Conservation (phyloP, 345 rosid species). For the Hirschfeldia incana region DNA sequence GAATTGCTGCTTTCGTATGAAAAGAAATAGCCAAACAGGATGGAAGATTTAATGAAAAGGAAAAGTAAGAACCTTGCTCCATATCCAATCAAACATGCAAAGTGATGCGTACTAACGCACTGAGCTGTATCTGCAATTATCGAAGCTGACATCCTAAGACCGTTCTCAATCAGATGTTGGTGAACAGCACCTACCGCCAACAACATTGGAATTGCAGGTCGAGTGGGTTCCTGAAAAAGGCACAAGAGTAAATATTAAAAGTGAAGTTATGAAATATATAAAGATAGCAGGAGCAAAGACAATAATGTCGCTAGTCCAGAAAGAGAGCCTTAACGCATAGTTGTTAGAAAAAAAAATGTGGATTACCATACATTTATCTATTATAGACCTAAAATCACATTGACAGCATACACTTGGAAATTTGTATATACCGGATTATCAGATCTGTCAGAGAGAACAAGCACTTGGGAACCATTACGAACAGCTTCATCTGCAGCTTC, state of each 20-base stretch:
- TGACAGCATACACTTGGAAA: slow-evolving; percentile 16
- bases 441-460: slow-evolving; percentile 87
- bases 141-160: slow-evolving; percentile 93
- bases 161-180: slow-evolving; percentile 97
- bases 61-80: slow-evolving; percentile 79
- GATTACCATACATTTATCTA: slow-evolving; percentile 11
- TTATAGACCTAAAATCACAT: slow-evolving; percentile 11
- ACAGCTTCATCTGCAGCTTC: slow-evolving; percentile 99
- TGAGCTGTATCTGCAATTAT: slow-evolving; percentile 95
- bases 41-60: slow-evolving; percentile 17
- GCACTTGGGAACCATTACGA: slow-evolving; percentile 89
- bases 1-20: slow-evolving; percentile 25
- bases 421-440: slow-evolving; percentile 66
- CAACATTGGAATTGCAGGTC: slow-evolving; percentile 91
- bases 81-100: slow-evolving; percentile 96
- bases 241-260: not conserved
- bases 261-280: not conserved
- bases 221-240: slow-evolving; percentile 75
- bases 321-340: slow-evolving; percentile 2
- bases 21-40: slow-evolving; percentile 1
- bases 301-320: slow-evolving; percentile 7
- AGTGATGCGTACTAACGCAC: slow-evolving; percentile 99
- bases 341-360: not conserved
- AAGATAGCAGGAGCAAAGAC: not conserved
- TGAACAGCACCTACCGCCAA: slow-evolving; percentile 99